A percentile compares a stretch with the other conserved stretches of the same genome.
phyloP scores from a whole-genome alignment of 805 yeast genomes.

The Phaffomyces thermotolerans region DNA sequence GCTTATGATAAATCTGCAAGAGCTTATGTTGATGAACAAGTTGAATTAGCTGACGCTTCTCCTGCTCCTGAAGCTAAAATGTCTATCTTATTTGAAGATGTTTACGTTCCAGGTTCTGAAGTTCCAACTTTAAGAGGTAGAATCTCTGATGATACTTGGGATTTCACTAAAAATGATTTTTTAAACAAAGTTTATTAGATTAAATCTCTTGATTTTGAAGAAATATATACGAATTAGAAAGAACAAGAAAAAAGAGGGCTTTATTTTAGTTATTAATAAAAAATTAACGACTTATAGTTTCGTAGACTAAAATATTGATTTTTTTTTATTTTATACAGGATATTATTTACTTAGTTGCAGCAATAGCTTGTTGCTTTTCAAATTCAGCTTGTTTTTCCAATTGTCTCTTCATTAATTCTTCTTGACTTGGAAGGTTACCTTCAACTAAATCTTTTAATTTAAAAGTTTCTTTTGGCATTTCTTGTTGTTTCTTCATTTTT shows the following conservation, averaged over 20 bases:
- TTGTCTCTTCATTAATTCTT: constrained; percentile 44
- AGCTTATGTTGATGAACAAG: constrained; percentile 91
- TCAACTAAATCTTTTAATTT: constrained; percentile 80
- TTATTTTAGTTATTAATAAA: background rate
- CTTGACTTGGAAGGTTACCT: constrained; percentile 75
- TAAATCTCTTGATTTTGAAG: background rate
- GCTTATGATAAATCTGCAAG: constrained; percentile 94
- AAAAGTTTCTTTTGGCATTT: constrained; percentile 74
- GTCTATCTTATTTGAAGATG: constrained; percentile 93
- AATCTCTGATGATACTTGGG: constrained; percentile 93
- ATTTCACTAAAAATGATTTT: constrained; percentile 46
- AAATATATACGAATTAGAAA: too few species aligned
- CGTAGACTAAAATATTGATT: background rate
- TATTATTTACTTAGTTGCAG: background rate
- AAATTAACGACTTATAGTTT: background rate
- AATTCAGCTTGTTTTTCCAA: constrained; percentile 35
- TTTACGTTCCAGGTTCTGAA: constrained; percentile 92
- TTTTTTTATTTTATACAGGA: constrained; percentile 1
- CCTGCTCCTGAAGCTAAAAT: constrained; percentile 94
- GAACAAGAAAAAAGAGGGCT: background rate
- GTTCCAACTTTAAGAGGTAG: constrained; percentile 92
- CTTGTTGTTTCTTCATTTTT: constrained; percentile 53
- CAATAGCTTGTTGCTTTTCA: constrained; percentile 15
- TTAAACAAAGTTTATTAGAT: constrained; percentile 26
- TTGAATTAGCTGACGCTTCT: constrained; percentile 85